Evolutionary conservation across 805 yeast genomes (phyloP), one percentile per base, ranked within the genome.

Genomic region (Zygosaccharomyces gambellarensis): DNA sequence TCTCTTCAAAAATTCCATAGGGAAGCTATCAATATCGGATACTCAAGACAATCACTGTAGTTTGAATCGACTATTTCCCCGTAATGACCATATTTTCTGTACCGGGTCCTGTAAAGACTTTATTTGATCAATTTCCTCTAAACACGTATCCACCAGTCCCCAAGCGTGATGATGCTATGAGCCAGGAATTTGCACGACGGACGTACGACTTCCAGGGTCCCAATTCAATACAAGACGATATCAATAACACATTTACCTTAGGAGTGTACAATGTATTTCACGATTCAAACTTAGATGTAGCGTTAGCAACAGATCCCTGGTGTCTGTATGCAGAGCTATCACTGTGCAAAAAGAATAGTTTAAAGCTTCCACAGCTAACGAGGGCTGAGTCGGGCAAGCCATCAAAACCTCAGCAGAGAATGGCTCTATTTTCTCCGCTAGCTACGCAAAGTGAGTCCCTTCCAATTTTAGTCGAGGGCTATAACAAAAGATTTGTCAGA

Each of bases 271-370:
- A 76, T 55, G 69, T 78, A 2, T 65, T 65, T 40, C 50, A 62
- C 1, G 68, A 67, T 11, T 63, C 64, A 31, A 58, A 51, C 10
- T 43, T 56, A 1, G 50, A 60, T 7, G 55, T 62, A 0, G 53
- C 64, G 14, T 56, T 78, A 1, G 81, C 87, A 1, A 71, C 79
- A 0, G 90, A 84, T 56, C 89, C 89, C 0, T 59, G 75, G 11
- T 78, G 86, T 43, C 62, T 81, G 8, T 69, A 71, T 17, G 68
- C 74, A 10, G 70, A 78, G 42, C 63, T 83, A 22, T 58, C 77
- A 0, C 60, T 82, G 31, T 73, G 80, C 32, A 53, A 68, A 36
- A 78, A 76, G 53, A 75, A 78, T 50, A 52, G 57, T 0, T 59
- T 77, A 36, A 66, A 65, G 36, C 59, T 82, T 27, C 84, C 84